Conservation (phyloP, 1,284 basidiomycete species). For the Ganoderma sp. region DNA sequence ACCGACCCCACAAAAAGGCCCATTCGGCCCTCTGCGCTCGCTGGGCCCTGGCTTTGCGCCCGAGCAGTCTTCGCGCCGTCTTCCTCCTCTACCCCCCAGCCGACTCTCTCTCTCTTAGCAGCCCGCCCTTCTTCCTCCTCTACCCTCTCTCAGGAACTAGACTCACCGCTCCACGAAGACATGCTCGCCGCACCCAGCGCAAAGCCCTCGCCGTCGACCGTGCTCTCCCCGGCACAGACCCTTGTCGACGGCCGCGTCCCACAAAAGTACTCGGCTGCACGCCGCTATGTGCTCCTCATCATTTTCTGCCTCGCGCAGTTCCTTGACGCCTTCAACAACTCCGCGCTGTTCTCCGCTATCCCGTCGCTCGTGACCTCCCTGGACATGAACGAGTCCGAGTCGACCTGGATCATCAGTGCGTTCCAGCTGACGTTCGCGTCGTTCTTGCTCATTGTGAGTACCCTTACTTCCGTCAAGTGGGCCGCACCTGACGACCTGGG, state of each 20-base stretch:
- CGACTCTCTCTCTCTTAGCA: neutral
- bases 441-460: conserved; percentile 42
- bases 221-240: conserved; percentile 36
- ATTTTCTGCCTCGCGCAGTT: conserved; percentile 54
- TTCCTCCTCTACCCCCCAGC: neutral
- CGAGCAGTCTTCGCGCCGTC: conserved; percentile 1
- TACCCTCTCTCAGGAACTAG: neutral
- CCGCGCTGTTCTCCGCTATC: conserved; percentile 52
- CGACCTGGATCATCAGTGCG: conserved; percentile 43
- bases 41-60: conserved; percentile 3
- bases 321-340: conserved; percentile 56
- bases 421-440: conserved; percentile 44
- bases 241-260: conserved; percentile 37
- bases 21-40: conserved; percentile 9
- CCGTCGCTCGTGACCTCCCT: conserved; percentile 41
- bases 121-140: neutral
- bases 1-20: neutral
- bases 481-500: neutral
- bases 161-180: conserved; percentile 8
- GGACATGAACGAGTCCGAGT: conserved; percentile 38
- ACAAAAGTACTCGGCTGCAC: conserved; percentile 37
- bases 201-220: conserved; percentile 19
- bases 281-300: conserved; percentile 45
- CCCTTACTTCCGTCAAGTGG: too few species aligned
- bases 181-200: conserved; percentile 31